Percentiles rank a stretch among this genome's conserved stretches.
These are phyloP conservation scores for Gyromitra esculenta DNA, from an alignment of 2,329 filamentous ascomycete genomes.

Conservation along the genomic window DNA sequence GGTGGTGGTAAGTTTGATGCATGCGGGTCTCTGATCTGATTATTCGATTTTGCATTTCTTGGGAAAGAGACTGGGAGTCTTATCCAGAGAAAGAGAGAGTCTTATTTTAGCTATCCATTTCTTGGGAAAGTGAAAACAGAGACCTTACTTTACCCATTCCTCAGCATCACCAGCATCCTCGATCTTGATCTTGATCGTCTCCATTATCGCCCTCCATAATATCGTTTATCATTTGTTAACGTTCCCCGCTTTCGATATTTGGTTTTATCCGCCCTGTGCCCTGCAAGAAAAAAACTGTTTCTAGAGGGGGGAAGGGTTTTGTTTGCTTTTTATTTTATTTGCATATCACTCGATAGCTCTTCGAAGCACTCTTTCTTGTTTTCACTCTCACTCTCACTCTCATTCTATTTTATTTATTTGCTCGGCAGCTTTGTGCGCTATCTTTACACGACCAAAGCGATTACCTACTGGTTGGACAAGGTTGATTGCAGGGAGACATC, in stretches of 20 bases:
- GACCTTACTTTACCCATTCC: conserved; percentile 19
- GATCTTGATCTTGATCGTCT: background rate
- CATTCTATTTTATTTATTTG: background rate
- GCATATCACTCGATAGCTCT: background rate
- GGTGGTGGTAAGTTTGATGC: conserved; percentile 13
- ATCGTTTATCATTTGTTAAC: background rate
- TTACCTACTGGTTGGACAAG: background rate
- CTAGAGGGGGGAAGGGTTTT: background rate
- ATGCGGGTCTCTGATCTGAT: conserved; percentile 22
- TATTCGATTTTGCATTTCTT: background rate
- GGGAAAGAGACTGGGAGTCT: background rate
- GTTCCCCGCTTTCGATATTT: background rate
- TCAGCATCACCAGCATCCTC: background rate
- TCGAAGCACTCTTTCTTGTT: background rate
- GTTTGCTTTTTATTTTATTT: background rate
- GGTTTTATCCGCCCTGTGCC: background rate
- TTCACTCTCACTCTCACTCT: background rate
- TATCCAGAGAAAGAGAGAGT: background rate
- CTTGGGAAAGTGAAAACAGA: background rate
- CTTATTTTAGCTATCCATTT: too few species aligned
- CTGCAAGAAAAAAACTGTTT: background rate
- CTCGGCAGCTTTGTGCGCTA: background rate
- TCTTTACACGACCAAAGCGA: background rate
- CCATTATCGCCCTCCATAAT: background rate
- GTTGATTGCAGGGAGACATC: background rate